Base-by-base conservation (phyloP, 768 basidiomycete species). In the Calvatia gigantea region DNA sequence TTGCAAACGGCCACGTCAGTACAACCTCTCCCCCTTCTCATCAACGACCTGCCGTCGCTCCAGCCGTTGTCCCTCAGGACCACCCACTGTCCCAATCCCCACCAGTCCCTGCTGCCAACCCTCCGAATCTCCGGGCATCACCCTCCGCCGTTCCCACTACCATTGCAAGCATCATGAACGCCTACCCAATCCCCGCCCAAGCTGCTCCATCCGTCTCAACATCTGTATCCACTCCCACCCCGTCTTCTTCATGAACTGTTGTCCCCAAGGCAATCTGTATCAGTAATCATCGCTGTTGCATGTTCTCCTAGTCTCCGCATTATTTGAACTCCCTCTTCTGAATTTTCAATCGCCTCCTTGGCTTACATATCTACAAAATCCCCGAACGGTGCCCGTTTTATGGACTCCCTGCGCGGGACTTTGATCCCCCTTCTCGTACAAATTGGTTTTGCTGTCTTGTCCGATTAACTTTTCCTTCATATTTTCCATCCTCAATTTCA, bases 151-250 rank as follows among this genome's bases (percentile, higher is more conserved):
- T 53, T 12, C 59, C 59, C 1, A 33, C 59, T 7, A 60, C 59
- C 38, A 55, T 55, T 39, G 87, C 84, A 31, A 83, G 79, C 57
- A 85, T 88, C 59, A 83, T 88, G 84, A 81, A 84, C 61, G 84
- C 85, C n/a, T 86, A 85, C 65, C 76, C 83, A 7, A 65, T 71
- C 1, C 61, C 62, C 35, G 7, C 60, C 63, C 39, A 61, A 62
- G 55, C 56, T 61, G 49, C 61, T 58, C 52, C 44, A 37, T 15
- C 32, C 41, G 52, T 21, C 6, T 38, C 15, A 28, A 39, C 58
- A 9, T 38, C 32, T 39, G 32, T 45, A 21, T 25, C 45, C 17
- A 39, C 45, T 46, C 32, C 44, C 38, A 15, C 51, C 41, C 35
- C 51, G 6, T 51, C 48, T n/a, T 42, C 43, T 32, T 54, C 39